These are phyloP conservation scores for Yarrowia sp. DNA, from an alignment of 805 yeast genomes.

Conservation along the genomic window DNA sequence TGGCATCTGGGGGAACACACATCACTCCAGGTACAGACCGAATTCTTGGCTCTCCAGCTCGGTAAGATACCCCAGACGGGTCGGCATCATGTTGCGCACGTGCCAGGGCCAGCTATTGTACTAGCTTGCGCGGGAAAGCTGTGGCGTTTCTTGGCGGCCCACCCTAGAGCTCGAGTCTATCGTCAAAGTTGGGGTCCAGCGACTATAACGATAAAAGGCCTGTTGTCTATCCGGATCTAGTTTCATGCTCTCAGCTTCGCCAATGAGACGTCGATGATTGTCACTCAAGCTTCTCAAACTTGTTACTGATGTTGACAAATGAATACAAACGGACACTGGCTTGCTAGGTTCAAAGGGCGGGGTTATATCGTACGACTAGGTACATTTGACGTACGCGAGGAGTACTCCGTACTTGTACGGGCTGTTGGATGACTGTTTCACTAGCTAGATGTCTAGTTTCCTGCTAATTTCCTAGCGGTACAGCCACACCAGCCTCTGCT, in stretches of 20 bases:
- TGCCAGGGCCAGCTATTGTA: conserved; percentile 3
- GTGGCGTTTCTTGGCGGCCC: conserved; percentile 35
- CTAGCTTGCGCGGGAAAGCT: not conserved
- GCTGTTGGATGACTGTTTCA: too few relatives aligned
- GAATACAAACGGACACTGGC: too few relatives aligned
- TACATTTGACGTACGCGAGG: too few relatives aligned
- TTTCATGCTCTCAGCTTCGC: not conserved
- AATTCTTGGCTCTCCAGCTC: conserved; percentile 4
- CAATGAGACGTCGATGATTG: not conserved
- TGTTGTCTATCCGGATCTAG: conserved; percentile 1
- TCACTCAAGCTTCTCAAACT: not conserved
- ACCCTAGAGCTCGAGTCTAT: not conserved
- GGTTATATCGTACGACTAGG: too few relatives aligned
- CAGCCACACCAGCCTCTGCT: conserved; percentile 6
- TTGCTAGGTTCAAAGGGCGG: too few relatives aligned
- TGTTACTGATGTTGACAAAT: not conserved
- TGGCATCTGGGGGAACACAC: not conserved
- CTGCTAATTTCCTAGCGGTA: not conserved
- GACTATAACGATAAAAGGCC: not conserved
- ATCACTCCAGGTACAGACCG: too few relatives aligned
- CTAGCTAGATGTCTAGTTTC: too few relatives aligned
- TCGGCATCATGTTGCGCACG: not conserved
- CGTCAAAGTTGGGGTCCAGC: not conserved
- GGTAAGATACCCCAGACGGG: not conserved
- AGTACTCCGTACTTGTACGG: too few relatives aligned